Evolutionary conservation across 2,329 filamentous ascomycete genomes (phyloP).

Genomic region (Cladorrhinum sp.): DNA sequence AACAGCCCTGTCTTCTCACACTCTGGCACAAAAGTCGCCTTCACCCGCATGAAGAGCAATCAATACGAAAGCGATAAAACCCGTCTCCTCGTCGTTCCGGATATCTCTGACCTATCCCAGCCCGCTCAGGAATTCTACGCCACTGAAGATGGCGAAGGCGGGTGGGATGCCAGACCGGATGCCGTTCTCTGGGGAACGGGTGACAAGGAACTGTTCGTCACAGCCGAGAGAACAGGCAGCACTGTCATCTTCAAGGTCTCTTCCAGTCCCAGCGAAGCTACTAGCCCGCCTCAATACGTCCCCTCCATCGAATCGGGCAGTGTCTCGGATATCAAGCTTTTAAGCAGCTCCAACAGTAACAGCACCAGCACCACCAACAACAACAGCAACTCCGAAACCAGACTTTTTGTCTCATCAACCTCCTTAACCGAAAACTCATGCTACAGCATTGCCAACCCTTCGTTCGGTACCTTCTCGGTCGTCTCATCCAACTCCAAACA

Average conservation of each 20-base stretch:
- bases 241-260: constrained; percentile 61
- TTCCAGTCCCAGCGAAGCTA: constrained; percentile 49
- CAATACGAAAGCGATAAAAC: constrained; percentile 82
- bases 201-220: constrained; percentile 65
- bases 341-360: constrained; percentile 38
- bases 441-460: constrained; percentile 59
- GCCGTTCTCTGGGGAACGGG: constrained; percentile 55
- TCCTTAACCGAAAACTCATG: constrained; percentile 70
- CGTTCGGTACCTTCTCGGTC: constrained; percentile 35
- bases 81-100: constrained; percentile 61
- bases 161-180: constrained; percentile 59
- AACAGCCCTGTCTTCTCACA: constrained; percentile 69
- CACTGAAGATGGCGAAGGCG: constrained; percentile 59
- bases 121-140: constrained; percentile 62
- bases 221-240: constrained; percentile 67
- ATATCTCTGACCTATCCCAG: constrained; percentile 53
- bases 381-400: constrained; percentile 14
- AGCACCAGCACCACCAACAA: not conserved
- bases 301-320: constrained; percentile 47
- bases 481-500: constrained; percentile 64
- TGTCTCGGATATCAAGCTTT: constrained; percentile 50
- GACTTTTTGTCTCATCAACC: constrained; percentile 63
- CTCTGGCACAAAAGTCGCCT: constrained; percentile 67
- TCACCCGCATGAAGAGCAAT: constrained; percentile 71
- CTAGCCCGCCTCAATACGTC: constrained; percentile 47